Conservation (phyloP, 1,139 yeast species). For the Blastobotrys illinoisensis region DNA sequence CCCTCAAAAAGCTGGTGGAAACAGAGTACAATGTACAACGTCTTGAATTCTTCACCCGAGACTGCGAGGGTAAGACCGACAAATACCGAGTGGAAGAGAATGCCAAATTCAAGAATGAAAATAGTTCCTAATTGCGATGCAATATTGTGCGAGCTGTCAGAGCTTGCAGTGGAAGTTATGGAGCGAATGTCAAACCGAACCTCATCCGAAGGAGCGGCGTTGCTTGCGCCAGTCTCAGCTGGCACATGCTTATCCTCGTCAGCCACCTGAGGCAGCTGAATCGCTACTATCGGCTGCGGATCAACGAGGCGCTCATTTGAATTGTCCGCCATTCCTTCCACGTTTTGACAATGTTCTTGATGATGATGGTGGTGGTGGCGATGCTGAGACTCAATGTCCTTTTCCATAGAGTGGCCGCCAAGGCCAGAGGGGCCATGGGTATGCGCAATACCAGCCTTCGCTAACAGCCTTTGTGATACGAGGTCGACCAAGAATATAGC, state of each 20-base stretch:
- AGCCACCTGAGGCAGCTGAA: background rate
- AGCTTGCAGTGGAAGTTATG: background rate
- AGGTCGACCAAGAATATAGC: conserved; percentile 32
- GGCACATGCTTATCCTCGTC: background rate
- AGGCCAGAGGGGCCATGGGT: conserved; percentile 27
- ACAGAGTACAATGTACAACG: conserved; percentile 71
- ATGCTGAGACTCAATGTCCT: conserved; percentile 1
- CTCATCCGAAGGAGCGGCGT: background rate
- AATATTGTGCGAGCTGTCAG: conserved; percentile 4
- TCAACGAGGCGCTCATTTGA: background rate
- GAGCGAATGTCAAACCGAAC: background rate
- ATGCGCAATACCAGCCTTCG: conserved; percentile 22
- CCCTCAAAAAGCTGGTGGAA: conserved; percentile 96
- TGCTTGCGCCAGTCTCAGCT: background rate
- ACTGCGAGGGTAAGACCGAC: conserved; percentile 72
- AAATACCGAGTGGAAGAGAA: conserved; percentile 75
- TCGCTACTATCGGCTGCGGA: conserved; percentile 1
- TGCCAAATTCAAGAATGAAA: conserved; percentile 70
- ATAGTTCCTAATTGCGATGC: conserved; percentile 44
- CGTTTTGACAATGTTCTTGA: conserved; percentile 6
- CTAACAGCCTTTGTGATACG: conserved; percentile 25
- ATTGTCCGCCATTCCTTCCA: background rate
- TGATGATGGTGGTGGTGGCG: conserved; percentile 6
- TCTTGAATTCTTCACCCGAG: conserved; percentile 66
- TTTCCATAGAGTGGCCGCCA: conserved; percentile 1